A percentile compares a stretch with the other conserved stretches of the same genome.
These are phyloP conservation scores for Zygosaccharomyces pseudorouxii DNA, from an alignment of 805 yeast species.

Conservation along the genomic window DNA sequence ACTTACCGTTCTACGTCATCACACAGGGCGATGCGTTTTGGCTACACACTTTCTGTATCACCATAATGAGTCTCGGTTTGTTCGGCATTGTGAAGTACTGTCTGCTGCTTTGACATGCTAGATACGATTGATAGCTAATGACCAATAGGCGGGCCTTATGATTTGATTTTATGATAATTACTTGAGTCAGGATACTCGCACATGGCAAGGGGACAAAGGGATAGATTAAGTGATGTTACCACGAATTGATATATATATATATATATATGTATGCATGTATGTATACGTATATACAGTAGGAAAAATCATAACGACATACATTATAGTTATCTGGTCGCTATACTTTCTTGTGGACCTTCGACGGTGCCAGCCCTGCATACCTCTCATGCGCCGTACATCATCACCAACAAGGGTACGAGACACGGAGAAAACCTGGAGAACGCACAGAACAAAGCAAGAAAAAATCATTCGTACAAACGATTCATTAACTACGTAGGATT, in stretches of 20 bases:
- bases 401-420: no score
- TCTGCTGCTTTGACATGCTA: constrained; percentile 12
- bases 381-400: no score
- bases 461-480: background rate
- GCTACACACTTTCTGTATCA: constrained; percentile 38
- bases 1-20: constrained; percentile 43
- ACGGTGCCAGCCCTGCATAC: no score
- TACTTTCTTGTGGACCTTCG: no score
- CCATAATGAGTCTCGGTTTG: constrained; percentile 36
- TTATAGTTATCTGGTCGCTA: no score
- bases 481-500: no score
- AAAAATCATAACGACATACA: no score
- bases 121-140: background rate
- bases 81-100: constrained; percentile 37
- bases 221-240: no score
- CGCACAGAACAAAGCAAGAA: background rate
- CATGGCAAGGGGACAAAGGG: no score
- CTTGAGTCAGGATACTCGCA: background rate
- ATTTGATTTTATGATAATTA: background rate
- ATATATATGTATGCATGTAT: background rate
- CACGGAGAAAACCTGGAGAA: no score
- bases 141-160: background rate
- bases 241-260: no score
- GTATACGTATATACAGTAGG: no score
- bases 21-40: constrained; percentile 40